Percentiles rank a stretch among this genome's conserved stretches.
Evolutionary conservation across 352 stramenopile species (phyloP).

Genomic region (Pythium folliculosum): DNA sequence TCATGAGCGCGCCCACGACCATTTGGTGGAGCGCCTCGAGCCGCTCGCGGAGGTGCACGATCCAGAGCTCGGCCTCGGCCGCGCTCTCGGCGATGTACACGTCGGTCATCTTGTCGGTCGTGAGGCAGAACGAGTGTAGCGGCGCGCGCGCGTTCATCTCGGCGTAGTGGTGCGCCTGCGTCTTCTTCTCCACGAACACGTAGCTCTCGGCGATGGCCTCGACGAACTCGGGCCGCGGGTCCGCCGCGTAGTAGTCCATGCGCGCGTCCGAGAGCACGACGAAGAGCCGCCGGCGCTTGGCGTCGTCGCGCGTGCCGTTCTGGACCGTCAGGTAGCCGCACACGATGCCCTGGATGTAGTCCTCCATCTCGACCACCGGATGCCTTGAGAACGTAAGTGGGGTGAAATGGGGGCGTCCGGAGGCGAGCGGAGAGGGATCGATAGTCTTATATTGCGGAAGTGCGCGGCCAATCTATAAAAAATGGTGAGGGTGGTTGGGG

Average conservation of each 20-base stretch:
- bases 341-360: constrained; percentile 72
- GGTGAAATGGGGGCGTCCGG: no score
- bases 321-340: constrained; percentile 71
- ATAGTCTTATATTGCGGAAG: no score
- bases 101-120: constrained; percentile 54
- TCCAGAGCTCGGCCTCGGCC: constrained; percentile 49
- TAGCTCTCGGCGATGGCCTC: constrained; percentile 56
- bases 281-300: constrained; percentile 65
- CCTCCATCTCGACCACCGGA: constrained; percentile 43
- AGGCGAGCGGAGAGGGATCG: no score
- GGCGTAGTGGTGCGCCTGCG: constrained; percentile 55
- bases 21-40: constrained; percentile 55
- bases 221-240: constrained; percentile 64
- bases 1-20: constrained; percentile 46
- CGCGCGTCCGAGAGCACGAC: constrained; percentile 75
- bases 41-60: constrained; percentile 47
- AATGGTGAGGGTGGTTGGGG: not conserved
- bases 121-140: constrained; percentile 61
- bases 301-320: constrained; percentile 42
- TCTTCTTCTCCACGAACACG: constrained; percentile 42
- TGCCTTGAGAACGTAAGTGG: not conserved
- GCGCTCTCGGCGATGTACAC: constrained; percentile 63
- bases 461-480: not conserved
- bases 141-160: constrained; percentile 66
- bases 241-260: constrained; percentile 68